A percentile compares a stretch with the other conserved stretches of the same genome.
Conservation (phyloP, 2,329 filamentous ascomycete genomes). For the Juglanconis juglandina region DNA sequence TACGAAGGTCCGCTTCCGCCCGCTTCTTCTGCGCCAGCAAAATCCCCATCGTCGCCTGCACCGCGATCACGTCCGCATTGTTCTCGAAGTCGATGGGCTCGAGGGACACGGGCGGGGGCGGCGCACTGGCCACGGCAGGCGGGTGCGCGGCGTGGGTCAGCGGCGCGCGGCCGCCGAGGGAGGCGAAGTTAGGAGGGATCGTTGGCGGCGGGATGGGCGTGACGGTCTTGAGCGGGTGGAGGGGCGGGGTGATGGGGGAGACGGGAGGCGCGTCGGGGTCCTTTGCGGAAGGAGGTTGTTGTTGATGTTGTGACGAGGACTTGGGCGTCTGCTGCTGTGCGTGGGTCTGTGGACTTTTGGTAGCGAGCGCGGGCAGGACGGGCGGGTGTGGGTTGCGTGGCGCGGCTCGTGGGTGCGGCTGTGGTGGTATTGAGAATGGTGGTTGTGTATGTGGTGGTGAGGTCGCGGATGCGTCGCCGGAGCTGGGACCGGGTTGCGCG, state of each 20-base stretch:
- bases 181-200: constrained; percentile 26
- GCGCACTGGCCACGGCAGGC: constrained; percentile 30
- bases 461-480: constrained; percentile 33
- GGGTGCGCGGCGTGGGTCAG: constrained; percentile 45
- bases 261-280: constrained; percentile 15
- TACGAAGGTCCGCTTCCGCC: constrained; percentile 70
- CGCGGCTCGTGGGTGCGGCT: constrained; percentile 21
- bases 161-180: constrained; percentile 28
- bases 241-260: constrained; percentile 6
- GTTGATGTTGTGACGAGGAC: background rate
- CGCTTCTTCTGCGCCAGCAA: constrained; percentile 81
- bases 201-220: constrained; percentile 16
- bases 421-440: constrained; percentile 22
- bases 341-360: background rate
- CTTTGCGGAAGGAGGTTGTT: constrained; percentile 2
- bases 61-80: constrained; percentile 83
- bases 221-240: constrained; percentile 4
- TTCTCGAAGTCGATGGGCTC: constrained; percentile 55
- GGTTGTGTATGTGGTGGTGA: constrained; percentile 30
- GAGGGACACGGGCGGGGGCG: constrained; percentile 45
- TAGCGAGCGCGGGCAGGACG: background rate
- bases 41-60: constrained; percentile 80
- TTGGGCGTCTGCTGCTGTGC: background rate
- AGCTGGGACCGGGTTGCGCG: constrained; percentile 22
- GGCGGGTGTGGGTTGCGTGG: constrained; percentile 6